A percentile compares a stretch with the other conserved stretches of the same genome.
Conservation (phyloP, 306 rosid genomes). For the Fragaria nilgerrensis region DNA sequence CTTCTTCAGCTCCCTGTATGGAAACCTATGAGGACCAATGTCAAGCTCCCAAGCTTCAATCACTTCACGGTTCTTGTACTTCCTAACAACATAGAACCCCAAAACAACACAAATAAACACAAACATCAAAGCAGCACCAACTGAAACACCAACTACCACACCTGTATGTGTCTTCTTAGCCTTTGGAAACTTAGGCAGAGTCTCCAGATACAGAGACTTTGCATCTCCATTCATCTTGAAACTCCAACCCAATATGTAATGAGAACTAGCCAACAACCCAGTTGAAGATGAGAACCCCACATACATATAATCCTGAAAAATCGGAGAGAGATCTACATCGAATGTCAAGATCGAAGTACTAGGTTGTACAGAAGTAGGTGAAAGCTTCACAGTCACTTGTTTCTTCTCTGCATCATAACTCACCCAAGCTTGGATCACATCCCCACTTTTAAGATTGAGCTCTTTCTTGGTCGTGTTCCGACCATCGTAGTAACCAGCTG, state of each 20-base stretch:
- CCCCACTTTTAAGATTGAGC: conserved; percentile 45
- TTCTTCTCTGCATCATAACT: conserved; percentile 39
- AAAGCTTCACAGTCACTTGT: conserved; percentile 40
- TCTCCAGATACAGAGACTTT: conserved; percentile 30
- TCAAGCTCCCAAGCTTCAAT: conserved; percentile 61
- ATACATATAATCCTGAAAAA: conserved; percentile 47
- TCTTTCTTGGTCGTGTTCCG: background rate
- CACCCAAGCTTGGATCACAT: conserved; percentile 50
- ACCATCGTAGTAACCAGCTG: conserved; percentile 20
- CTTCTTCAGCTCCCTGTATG: conserved; percentile 47
- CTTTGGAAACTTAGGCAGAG: conserved; percentile 43
- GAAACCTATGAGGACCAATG: conserved; percentile 62
- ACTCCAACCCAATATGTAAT: conserved; percentile 59
- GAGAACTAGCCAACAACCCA: conserved; percentile 43
- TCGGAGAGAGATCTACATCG: conserved; percentile 45
- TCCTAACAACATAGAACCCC: conserved; percentile 29
- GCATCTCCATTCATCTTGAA: conserved; percentile 53
- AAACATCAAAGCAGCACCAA: conserved; percentile 20
- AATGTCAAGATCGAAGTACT: conserved; percentile 38
- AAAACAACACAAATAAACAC: conserved; percentile 9
- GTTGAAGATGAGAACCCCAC: conserved; percentile 62
- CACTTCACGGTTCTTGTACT: conserved; percentile 35
- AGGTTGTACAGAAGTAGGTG: conserved; percentile 45
- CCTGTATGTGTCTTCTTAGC: background rate
- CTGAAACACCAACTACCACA: conserved; percentile 32